These are phyloP conservation scores for Aureobasidium namibiae DNA, from an alignment of 2,329 filamentous ascomycete genomes.

Conservation along the genomic window DNA sequence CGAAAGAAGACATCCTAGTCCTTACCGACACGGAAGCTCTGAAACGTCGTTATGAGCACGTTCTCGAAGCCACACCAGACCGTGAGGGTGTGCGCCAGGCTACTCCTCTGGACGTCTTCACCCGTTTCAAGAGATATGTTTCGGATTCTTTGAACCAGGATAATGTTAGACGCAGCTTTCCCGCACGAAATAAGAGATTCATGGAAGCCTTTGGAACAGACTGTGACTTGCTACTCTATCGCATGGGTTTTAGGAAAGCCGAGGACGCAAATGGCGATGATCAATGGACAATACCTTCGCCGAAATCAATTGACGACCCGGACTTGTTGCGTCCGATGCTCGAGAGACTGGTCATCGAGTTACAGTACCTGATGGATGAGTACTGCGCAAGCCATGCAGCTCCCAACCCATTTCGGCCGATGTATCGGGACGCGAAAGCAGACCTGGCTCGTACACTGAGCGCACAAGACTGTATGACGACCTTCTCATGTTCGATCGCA, in stretches of 20 bases:
- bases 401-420: slow-evolving; percentile 21
- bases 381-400: slow-evolving; percentile 14
- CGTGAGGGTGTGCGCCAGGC: slow-evolving; percentile 47
- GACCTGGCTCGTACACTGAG: slow-evolving; percentile 27
- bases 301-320: slow-evolving; percentile 18
- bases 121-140: slow-evolving; percentile 52
- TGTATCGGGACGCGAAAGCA: slow-evolving; percentile 24
- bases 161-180: slow-evolving; percentile 46
- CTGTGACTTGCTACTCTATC: slow-evolving; percentile 50
- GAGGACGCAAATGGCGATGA: slow-evolving; percentile 18
- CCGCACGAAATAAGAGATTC: slow-evolving; percentile 55
- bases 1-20: slow-evolving; percentile 38
- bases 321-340: slow-evolving; percentile 34
- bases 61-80: slow-evolving; percentile 43
- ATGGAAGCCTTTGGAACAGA: slow-evolving; percentile 54
- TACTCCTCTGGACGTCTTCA: slow-evolving; percentile 46
- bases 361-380: slow-evolving; percentile 44
- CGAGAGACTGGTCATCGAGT: slow-evolving; percentile 53
- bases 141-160: slow-evolving; percentile 46
- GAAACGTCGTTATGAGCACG: slow-evolving; percentile 44
- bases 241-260: slow-evolving; percentile 46
- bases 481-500: slow-evolving; percentile 10
- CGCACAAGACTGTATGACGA: slow-evolving; percentile 25
- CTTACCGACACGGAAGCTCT: slow-evolving; percentile 48
- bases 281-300: slow-evolving; percentile 23